These are phyloP conservation scores for Lichenothelia convexa DNA, from an alignment of 495 filamentous ascomycete species.

Conservation along the genomic window DNA sequence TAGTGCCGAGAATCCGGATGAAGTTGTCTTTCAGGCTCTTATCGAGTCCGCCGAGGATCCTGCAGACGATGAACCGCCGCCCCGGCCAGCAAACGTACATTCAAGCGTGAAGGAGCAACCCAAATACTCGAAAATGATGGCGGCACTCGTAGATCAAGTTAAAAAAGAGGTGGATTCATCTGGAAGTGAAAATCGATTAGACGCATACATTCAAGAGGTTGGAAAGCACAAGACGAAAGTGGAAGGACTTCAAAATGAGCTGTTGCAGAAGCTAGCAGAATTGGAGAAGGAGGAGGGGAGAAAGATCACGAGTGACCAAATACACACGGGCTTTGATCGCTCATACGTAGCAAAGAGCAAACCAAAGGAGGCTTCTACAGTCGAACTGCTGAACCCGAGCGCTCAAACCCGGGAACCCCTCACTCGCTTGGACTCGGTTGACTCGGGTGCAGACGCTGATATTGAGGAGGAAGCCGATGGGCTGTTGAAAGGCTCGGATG, in stretches of 20 bases:
- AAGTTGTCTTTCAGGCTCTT: constrained; percentile 70
- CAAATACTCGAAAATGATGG: constrained; percentile 92
- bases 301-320: constrained; percentile 86
- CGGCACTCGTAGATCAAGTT: constrained; percentile 74
- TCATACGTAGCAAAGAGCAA: constrained; percentile 43
- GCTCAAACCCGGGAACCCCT: constrained; percentile 18
- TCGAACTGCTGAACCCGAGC: constrained; percentile 63
- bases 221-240: constrained; percentile 60
- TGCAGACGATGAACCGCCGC: constrained; percentile 52
- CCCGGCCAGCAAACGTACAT: constrained; percentile 62
- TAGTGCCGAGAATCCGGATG: constrained; percentile 39
- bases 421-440: constrained; percentile 21
- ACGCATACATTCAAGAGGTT: constrained; percentile 58
- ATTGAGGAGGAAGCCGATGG: constrained; percentile 34
- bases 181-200: constrained; percentile 41
- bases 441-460: constrained; percentile 43
- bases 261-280: constrained; percentile 51
- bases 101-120: constrained; percentile 54
- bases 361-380: constrained; percentile 21
- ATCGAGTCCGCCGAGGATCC: constrained; percentile 59
- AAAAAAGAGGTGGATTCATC: constrained; percentile 69
- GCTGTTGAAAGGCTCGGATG: constrained; percentile 29
- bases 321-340: constrained; percentile 79
- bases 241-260: constrained; percentile 52
- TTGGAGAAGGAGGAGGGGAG: constrained; percentile 70